Base-by-base conservation (phyloP, 2,329 filamentous ascomycete species). In the Cordyceps pruinosa region DNA sequence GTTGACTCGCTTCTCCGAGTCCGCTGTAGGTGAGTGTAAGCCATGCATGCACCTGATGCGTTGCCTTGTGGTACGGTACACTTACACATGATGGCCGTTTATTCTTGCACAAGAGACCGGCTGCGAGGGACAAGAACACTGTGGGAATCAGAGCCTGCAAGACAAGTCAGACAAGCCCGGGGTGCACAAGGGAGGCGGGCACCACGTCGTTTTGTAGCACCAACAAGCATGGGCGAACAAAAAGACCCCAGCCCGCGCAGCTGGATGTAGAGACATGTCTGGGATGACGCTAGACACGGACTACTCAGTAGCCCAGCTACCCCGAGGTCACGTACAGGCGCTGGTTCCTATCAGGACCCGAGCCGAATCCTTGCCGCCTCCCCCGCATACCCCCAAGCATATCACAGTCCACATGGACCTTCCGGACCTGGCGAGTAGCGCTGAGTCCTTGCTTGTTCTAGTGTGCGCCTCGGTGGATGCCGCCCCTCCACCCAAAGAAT, bases 1-100 rank as follows among this genome's bases (percentile, higher is more conserved):
- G 30, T 45, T 35, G 42, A 55, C 37, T 44, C 44, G 54, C 54
- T 50, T 56, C 25, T 56, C 54, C 28, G 34, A 12, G 12, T 47
- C 19, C 25, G 34, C 44, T 41, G 3, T 7, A 23, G 2, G 21
- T 6, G 49, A 3, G 9, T 41, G 52, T 55, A 26, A 56, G 53
- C 45, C 4, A 54, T n/a, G 15, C 12, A 23, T 45, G 15, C 12
- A n/a, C 6, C 25, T n/a, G 2, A 8, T n/a, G 23, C 26, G 17
- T 35, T 35, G 19, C 21, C 10, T 19, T 34, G 30, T 10, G 23
- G 25, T 32, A 12, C 6, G 30, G 6, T 9, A 21, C 17, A 54
- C 51, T 45, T 46, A 54, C 51, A 45, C 51, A 54, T 54, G 23
- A 23, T 54, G 30, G 26, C 52, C n/a, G n/a, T n/a, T n/a, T n/a